Evolutionary conservation across 371 early-diverging fungal species (phyloP), one percentile per base, ranked within the genome.

Genomic region (Apophysomyces trapeziformis): DNA sequence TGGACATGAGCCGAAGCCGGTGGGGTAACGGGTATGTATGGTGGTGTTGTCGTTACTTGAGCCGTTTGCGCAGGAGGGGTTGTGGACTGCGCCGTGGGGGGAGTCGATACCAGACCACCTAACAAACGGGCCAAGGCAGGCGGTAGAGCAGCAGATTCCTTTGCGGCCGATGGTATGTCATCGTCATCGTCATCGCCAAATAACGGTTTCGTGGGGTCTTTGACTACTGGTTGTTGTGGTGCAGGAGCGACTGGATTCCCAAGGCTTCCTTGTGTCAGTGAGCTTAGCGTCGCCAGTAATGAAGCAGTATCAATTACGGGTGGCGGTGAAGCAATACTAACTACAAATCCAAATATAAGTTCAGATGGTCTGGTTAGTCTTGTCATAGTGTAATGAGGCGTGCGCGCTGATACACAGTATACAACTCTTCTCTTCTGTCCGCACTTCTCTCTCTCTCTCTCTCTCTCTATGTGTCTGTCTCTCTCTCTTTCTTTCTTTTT

Each of bases 91-190:
- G 47, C 7, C 18, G 60, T 14, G 11, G 60, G 54, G 16, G 71
- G 63, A 16, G 64, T 60, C 21, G 72, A 62, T 0, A 70, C 74
- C 5, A 76, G 32, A 7, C 74, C 73, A n/a, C 76, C 76, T 18
- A 79, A 50, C 18, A 79, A 50, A 44, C 67, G 69, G 35, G 74
- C 79, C n/a, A 79, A 56, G 12, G 74, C 76, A 37, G 79, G 79
- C 21, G 79, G 79, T 16, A 79, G 67, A 13, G n/a, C 65, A 7
- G 64, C 14, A 37, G 60, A 9, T 37, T 39, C 64, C 46, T 41
- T 50, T 26, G 21, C 61, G n/a, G 47, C 65, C 46, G 46, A 46
- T 16, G 16, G 57, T 14, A 36, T 11, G 38, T 36, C 14, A 16
- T 61, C 11, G n/a, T 47, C 47, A 35, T 61, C 45, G 43, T 61